Evolutionary conservation across 345 rosid genomes (phyloP).

Genomic region (Citrus cavaleriei): DNA sequence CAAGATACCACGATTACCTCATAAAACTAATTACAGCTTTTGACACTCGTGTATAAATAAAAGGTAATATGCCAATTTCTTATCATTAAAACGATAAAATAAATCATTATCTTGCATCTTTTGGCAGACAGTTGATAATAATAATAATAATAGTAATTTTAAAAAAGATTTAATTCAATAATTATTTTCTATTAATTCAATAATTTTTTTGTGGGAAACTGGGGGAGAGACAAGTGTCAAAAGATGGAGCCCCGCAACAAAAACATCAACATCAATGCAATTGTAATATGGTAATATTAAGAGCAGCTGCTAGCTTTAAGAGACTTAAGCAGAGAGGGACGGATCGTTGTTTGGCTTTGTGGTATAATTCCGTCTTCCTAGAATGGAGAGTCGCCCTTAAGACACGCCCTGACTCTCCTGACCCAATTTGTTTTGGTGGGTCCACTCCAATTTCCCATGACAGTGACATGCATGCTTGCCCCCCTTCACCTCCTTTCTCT

Average conservation of each 20-base stretch:
- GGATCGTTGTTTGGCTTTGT: neutral
- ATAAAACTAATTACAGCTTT: neutral
- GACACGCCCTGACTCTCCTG: constrained; percentile 50
- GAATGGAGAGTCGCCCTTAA: constrained; percentile 44
- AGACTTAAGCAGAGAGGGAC: neutral
- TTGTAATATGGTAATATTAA: neutral
- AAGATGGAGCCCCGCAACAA: constrained; percentile 1
- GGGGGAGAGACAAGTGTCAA: constrained; percentile 12
- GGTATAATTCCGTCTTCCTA: constrained; percentile 7
- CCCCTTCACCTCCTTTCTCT: neutral
- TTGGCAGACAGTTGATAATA: too few relatives aligned
- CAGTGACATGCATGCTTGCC: constrained; percentile 18
- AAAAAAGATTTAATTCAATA: too few relatives aligned
- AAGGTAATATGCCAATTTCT: neutral
- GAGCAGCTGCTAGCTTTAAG: too few relatives aligned
- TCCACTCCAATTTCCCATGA: constrained; percentile 38
- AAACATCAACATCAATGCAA: constrained; percentile 11
- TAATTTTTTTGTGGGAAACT: neutral
- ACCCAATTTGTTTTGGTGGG: constrained; percentile 32
- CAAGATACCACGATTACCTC: neutral
- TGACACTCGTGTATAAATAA: neutral
- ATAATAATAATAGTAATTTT: too few relatives aligned
- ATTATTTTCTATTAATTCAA: too few relatives aligned
- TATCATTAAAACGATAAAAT: too few relatives aligned
- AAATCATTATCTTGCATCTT: too few relatives aligned